Base-by-base conservation (phyloP, 2,329 filamentous ascomycete genomes). In the Aureobasidium musti region DNA sequence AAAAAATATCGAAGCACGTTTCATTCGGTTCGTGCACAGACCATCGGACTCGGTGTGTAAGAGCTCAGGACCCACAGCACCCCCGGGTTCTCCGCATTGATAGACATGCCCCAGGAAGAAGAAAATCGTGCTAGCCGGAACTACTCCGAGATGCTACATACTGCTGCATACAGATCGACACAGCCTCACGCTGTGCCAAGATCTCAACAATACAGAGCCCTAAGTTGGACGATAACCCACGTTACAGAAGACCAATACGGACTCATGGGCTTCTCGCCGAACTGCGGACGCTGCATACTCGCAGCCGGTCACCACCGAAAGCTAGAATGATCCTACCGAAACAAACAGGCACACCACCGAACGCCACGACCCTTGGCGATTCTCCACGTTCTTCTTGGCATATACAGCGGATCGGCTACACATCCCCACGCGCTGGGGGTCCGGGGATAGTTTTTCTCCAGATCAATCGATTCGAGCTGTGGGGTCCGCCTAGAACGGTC, bases 11-110 rank as follows among this genome's bases (percentile, higher is more conserved):
- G n/a, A 26, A 39, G 21, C 33, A 39, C 53, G 53, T 41, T 41
- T 26, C 21, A 28, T 56, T 56, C 57, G 57, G 57, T 37, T 35
- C 28, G 21, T 37, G 57, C 57, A 61, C 41, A 47, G 57, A 33
- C 57, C 30, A 10, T 26, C 57, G 43, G 57, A 10, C 41, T 26
- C 43, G 10, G 30, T 23, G 5, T 35, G 3, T n/a, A n/a, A 33
- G 23, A 41, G 39, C n/a, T 17, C 8, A 45, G 8, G 39, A 43
- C 26, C 54, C 54, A 61, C 43, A 47, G 19, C 14, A 35, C 5
- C 39, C 57, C 41, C 57, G n/a, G 57, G 11, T 33, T 61, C 57
- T 61, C 57, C 57, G 57, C 43, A 61, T 13, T 47, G 57, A 61
- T 61, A 47, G 41, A 11, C 57, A 61, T 61, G 41, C 43, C 30